Evolutionary conservation across 192 early-diverging fungal genomes (phyloP).

Genomic region (Dimargaris cristalligena): DNA sequence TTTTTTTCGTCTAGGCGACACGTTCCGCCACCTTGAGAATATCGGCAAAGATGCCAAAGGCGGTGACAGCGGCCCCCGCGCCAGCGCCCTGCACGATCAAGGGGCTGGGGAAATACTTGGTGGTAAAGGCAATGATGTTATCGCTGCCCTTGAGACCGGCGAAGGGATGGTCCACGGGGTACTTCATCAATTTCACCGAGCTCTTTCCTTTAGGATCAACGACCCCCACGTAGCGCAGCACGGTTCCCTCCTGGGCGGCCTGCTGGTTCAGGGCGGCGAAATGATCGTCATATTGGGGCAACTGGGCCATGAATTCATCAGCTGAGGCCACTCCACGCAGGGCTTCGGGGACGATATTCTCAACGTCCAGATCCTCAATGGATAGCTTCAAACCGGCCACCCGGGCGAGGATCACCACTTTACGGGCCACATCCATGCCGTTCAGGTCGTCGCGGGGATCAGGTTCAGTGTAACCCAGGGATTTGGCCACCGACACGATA

Average conservation of each 20-base stretch:
- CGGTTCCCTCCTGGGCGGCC: constrained; percentile 48
- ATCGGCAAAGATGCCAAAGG: constrained; percentile 94
- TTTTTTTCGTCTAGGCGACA: not conserved
- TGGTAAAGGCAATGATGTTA: constrained; percentile 94
- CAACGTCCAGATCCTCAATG: constrained; percentile 63
- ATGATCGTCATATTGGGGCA: constrained; percentile 75
- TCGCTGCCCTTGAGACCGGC: constrained; percentile 93
- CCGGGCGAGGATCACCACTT: constrained; percentile 78
- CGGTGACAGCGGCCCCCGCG: constrained; percentile 92
- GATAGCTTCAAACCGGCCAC: constrained; percentile 63
- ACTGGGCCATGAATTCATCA: constrained; percentile 66
- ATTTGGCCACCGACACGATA: constrained; percentile 78
- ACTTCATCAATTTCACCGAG: constrained; percentile 64
- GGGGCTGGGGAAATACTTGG: constrained; percentile 82
- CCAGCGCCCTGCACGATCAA: constrained; percentile 93
- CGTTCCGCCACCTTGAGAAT: constrained; percentile 72
- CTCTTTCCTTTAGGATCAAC: constrained; percentile 60
- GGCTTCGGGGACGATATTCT: constrained; percentile 89
- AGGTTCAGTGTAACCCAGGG: constrained; percentile 91
- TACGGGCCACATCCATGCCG: constrained; percentile 98
- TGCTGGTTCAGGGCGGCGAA: constrained; percentile 67
- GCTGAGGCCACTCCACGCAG: constrained; percentile 54
- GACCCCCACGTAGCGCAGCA: constrained; percentile 87
- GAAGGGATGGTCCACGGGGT: constrained; percentile 80
- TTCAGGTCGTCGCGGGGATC: constrained; percentile 98